Conservation (phyloP, 2,329 filamentous ascomycete species). For the Talaromyces sp. region DNA sequence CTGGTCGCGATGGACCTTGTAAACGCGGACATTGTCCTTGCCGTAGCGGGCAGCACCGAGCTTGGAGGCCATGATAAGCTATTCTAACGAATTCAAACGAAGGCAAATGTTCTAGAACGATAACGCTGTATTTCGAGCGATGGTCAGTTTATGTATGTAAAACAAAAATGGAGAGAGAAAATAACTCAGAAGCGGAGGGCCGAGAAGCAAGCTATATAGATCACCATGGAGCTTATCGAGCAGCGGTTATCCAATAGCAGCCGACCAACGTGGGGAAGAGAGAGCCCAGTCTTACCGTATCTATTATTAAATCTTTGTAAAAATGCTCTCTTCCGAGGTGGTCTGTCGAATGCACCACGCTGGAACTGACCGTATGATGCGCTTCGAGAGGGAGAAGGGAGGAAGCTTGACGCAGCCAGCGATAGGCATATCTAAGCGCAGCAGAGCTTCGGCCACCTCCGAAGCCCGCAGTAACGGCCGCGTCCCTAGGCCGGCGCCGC, state of each 20-base stretch:
- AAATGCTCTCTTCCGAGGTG: background rate
- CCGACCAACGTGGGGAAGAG: background rate
- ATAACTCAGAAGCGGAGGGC: background rate
- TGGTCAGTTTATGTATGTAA: background rate
- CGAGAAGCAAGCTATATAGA: background rate
- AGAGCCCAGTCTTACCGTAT: background rate
- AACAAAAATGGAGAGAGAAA: background rate
- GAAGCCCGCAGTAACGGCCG: slow-evolving; percentile 27
- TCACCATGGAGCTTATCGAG: background rate
- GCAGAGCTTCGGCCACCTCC: slow-evolving; percentile 31
- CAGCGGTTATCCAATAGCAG: background rate
- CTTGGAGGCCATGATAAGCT: slow-evolving; percentile 28
- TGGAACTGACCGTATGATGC: background rate
- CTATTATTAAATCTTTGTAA: background rate
- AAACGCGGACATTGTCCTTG: slow-evolving; percentile 96
- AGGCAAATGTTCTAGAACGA: background rate
- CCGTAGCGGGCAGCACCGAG: slow-evolving; percentile 46
- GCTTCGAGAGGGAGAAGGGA: background rate
- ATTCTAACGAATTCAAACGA: background rate
- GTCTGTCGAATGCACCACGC: background rate
- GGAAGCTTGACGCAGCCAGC: background rate
- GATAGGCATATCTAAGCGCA: slow-evolving; percentile 6
- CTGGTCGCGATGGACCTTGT: slow-evolving; percentile 82
- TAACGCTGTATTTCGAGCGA: background rate
- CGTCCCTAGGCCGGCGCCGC: slow-evolving; percentile 14